These are phyloP conservation scores for Wickerhamiella galacta DNA, from an alignment of 805 yeast species.

Conservation along the genomic window DNA sequence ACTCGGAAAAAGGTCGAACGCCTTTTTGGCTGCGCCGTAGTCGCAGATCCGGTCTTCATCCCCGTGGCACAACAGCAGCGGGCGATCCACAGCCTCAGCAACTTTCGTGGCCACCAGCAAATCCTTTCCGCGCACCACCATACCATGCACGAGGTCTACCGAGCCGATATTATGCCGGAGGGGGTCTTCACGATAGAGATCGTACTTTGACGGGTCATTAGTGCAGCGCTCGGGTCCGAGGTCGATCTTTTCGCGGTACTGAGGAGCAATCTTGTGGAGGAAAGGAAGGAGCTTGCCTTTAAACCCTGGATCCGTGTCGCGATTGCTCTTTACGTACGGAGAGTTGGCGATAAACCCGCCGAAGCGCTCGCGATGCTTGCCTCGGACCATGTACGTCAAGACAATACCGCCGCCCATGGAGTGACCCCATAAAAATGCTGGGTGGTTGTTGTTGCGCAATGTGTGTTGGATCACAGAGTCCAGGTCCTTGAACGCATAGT, in stretches of 20 bases:
- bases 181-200: constrained; percentile 15
- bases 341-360: constrained; percentile 21
- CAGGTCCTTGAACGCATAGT: constrained; percentile 19
- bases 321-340: constrained; percentile 19
- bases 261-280: constrained; percentile 17
- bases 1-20: constrained; percentile 6
- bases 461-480: constrained; percentile 17
- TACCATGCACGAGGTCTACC: constrained; percentile 20
- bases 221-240: constrained; percentile 16
- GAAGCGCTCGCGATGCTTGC: constrained; percentile 18
- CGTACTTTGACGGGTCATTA: constrained; percentile 16
- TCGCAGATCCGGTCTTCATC: constrained; percentile 23
- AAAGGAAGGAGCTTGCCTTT: constrained; percentile 15
- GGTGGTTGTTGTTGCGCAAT: constrained; percentile 11
- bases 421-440: constrained; percentile 22
- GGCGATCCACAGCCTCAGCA: constrained; percentile 18
- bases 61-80: constrained; percentile 23
- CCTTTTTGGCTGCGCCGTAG: constrained; percentile 7
- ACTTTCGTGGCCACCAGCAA: constrained; percentile 18
- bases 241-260: constrained; percentile 12
- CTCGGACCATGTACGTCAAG: constrained; percentile 23
- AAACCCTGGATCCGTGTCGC: constrained; percentile 10
- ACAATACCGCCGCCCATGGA: constrained; percentile 26
- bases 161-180: constrained; percentile 17
- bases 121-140: constrained; percentile 21